Base-by-base conservation (phyloP, 1,139 yeast genomes). In the Zygoascus hellenicus region DNA sequence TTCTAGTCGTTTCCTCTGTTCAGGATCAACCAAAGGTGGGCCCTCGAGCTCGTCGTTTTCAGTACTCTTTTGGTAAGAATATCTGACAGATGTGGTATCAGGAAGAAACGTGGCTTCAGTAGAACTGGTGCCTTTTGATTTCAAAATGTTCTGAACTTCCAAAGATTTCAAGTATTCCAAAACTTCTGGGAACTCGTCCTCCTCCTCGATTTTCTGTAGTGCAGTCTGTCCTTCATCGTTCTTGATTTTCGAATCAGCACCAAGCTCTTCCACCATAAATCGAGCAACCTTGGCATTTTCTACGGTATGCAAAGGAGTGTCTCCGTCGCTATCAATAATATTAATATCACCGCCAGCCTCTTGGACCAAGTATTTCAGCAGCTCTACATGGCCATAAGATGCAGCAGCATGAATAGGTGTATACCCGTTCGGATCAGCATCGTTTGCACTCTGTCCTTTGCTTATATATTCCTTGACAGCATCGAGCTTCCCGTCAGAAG, bases 331-430 rank as follows among this genome's bases (percentile, higher is more conserved):
- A 58, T 92, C 99, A 51, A 74, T 80, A 34, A 90, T 70, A 63
- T 92, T 88, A 28, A 88, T 77, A 61, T 92, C 81, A 3, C 97
- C 98, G 2, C 87, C 85, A 6, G 54, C 62, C 34, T 66, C 61
- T 22, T 72, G 64, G 17, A 87, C 68, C 46, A 92, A 72, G 51
- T 74, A 75, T 48, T 69, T 66, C 44, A 94, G 69, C 42, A 94
- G 69, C 9, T 83, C 89, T 7, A 69, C 58, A 61, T 92, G 92
- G 5, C 94, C 94, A 63, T 92, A 92, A 1, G 97, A 84, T 3
- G 95, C 95, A 2, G 97, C 97, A 0, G 98, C 98, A 64, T 92
- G 98, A 28, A 92, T 75, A 10, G 97, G 95, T 0, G 97, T 90
- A 66, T 92, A 92, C 0, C 98, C 98, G 59, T 89, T 88, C 1